Evolutionary conservation across 2,329 filamentous ascomycete genomes (phyloP).

Genomic region (Colletotrichum sp.): DNA sequence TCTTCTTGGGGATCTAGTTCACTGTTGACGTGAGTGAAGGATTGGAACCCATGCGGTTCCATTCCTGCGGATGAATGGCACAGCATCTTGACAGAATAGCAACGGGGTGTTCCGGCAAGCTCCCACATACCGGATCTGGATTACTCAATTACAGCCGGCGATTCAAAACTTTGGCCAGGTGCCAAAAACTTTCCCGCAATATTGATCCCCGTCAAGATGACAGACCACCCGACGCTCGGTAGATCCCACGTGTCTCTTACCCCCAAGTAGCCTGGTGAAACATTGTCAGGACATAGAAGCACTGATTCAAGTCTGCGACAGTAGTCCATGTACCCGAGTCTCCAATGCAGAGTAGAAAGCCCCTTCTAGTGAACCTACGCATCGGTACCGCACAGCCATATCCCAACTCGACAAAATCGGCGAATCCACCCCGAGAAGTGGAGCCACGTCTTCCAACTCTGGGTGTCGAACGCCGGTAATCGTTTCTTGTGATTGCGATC

Average conservation of each 20-base stretch:
- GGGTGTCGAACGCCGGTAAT: not conserved
- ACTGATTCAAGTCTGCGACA: not conserved
- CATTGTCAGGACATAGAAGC: not conserved
- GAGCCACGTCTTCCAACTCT: not conserved
- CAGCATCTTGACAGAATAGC: not conserved
- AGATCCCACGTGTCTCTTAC: not conserved
- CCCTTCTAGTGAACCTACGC: not conserved
- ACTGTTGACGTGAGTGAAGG: not conserved
- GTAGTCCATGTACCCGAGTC: not conserved
- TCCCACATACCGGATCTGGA: not conserved
- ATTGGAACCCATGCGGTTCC: not conserved
- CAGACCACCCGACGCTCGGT: not conserved
- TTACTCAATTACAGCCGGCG: not conserved
- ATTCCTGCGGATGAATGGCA: not conserved
- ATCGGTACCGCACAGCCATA: not conserved
- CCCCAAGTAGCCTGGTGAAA: not conserved
- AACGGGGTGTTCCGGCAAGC: not conserved
- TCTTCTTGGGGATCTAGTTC: not conserved
- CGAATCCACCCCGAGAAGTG: not conserved
- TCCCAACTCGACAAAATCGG: not conserved
- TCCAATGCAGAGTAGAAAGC: not conserved
- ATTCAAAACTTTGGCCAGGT: not conserved
- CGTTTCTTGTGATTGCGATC: not conserved
- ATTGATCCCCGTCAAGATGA: not conserved
- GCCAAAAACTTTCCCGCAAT: not conserved